Evolutionary conservation across 768 basidiomycete species (phyloP).

Genomic region (Amanita phalloides): DNA sequence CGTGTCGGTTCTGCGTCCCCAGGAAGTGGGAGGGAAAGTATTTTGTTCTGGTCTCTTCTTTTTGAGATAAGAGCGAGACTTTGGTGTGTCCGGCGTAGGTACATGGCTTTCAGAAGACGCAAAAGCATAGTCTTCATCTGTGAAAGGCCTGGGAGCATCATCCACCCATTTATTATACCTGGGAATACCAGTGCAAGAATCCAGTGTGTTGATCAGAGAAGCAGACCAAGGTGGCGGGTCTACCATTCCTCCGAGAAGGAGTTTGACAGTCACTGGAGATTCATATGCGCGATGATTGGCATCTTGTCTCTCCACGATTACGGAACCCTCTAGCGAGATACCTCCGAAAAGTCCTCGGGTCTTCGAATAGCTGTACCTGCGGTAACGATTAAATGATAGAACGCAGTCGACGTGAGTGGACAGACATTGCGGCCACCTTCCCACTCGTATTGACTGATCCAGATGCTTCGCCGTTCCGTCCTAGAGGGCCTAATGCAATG

Average conservation of each 20-base stretch:
- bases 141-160: slow-evolving; percentile 20
- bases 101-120: slow-evolving; percentile 35
- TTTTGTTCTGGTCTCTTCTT: slow-evolving; percentile 31
- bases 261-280: slow-evolving; percentile 61
- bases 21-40: slow-evolving; percentile 54
- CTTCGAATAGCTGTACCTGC: slow-evolving; percentile 84
- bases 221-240: slow-evolving; percentile 72
- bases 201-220: slow-evolving; percentile 64
- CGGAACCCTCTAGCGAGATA: slow-evolving; percentile 77
- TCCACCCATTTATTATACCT: slow-evolving; percentile 64
- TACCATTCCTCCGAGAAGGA: slow-evolving; percentile 71
- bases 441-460: slow-evolving; percentile 79
- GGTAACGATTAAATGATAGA: slow-evolving; percentile 4
- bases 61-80: slow-evolving; percentile 29
- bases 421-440: slow-evolving; percentile 84
- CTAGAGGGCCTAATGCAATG: slow-evolving; percentile 82
- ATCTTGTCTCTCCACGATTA: slow-evolving; percentile 91
- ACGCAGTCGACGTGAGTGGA: neutral
- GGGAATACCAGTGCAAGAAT: slow-evolving; percentile 60
- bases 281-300: slow-evolving; percentile 79
- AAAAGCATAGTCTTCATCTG: slow-evolving; percentile 45
- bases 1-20: slow-evolving; percentile 38
- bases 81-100: slow-evolving; percentile 12
- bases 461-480: slow-evolving; percentile 88
- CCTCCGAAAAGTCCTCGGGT: slow-evolving; percentile 93